Conservation (phyloP, 768 basidiomycete genomes). For the Trametes elegans region DNA sequence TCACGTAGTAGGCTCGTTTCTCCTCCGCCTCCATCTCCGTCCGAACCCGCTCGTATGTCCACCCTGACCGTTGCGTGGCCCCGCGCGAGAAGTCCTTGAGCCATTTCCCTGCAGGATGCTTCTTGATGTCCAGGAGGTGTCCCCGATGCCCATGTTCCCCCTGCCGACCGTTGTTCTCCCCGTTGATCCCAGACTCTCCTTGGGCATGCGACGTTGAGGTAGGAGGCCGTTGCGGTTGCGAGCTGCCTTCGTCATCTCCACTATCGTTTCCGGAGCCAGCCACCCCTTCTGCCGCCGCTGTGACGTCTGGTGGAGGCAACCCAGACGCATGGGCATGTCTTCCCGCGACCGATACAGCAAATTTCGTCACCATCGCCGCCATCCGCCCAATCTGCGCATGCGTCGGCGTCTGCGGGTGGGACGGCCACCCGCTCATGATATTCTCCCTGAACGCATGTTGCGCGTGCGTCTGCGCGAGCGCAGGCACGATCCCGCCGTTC, state of each 20-base stretch:
- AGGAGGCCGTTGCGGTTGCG: too few relatives aligned
- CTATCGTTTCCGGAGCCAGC: not conserved
- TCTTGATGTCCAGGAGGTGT: not conserved
- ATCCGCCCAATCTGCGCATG: constrained; percentile 58
- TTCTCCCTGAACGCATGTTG: constrained; percentile 9
- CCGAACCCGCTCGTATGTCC: constrained; percentile 21
- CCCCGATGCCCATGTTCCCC: not conserved
- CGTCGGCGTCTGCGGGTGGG: constrained; percentile 39
- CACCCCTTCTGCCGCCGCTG: too few relatives aligned
- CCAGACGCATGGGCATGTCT: constrained; percentile 21
- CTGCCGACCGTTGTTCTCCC: not conserved
- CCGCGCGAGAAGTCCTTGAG: constrained; percentile 19
- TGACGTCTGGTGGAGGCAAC: constrained; percentile 1
- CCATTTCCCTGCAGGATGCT: constrained; percentile 17
- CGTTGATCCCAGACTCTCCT: too few relatives aligned
- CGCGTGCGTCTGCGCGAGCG: constrained; percentile 3
- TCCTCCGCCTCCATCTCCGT: constrained; percentile 36
- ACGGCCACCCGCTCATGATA: constrained; percentile 23
- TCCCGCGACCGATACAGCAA: constrained; percentile 42
- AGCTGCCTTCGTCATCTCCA: not conserved
- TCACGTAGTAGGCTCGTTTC: constrained; percentile 52
- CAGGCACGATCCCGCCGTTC: not conserved
- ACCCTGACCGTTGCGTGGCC: not conserved
- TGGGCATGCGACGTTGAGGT: not conserved
- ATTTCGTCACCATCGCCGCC: constrained; percentile 51